Evolutionary conservation across 208 protist species (phyloP).

Genomic region (Trypanosoma rangeli): DNA sequence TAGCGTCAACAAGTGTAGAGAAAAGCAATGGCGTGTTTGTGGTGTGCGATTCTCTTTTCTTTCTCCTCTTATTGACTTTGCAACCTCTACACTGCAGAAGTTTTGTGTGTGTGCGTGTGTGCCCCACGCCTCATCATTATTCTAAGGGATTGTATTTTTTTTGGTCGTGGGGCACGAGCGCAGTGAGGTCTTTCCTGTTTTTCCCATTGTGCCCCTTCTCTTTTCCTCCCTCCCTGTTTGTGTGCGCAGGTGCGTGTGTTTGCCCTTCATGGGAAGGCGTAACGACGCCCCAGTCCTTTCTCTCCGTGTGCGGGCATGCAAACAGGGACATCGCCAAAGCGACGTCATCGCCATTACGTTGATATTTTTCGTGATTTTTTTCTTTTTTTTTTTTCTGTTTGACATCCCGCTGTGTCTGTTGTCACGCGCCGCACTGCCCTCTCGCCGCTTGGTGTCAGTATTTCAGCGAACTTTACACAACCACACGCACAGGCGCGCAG

Average conservation of each 20-base stretch:
- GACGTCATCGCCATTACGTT: neutral
- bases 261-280: neutral
- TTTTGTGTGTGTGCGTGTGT: neutral
- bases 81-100: neutral
- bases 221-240: neutral
- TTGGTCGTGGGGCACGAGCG: neutral
- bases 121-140: neutral
- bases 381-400: neutral
- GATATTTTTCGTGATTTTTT: slow-evolving; percentile 1
- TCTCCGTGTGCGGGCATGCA: neutral
- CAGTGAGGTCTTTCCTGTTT: slow-evolving; percentile 11
- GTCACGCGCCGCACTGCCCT: neutral
- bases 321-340: neutral
- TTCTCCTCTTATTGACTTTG: neutral
- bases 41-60: neutral
- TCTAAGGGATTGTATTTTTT: neutral
- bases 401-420: neutral
- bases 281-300: neutral
- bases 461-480: neutral
- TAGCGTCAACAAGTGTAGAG: neutral
- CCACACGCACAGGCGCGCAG: neutral
- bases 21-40: neutral
- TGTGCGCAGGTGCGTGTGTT: neutral
- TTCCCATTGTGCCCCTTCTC: neutral
- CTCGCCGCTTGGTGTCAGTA: neutral